Evolutionary conservation across 768 basidiomycete genomes (phyloP), one percentile per base, ranked within the genome.

Genomic region (Roridomyces roridus): DNA sequence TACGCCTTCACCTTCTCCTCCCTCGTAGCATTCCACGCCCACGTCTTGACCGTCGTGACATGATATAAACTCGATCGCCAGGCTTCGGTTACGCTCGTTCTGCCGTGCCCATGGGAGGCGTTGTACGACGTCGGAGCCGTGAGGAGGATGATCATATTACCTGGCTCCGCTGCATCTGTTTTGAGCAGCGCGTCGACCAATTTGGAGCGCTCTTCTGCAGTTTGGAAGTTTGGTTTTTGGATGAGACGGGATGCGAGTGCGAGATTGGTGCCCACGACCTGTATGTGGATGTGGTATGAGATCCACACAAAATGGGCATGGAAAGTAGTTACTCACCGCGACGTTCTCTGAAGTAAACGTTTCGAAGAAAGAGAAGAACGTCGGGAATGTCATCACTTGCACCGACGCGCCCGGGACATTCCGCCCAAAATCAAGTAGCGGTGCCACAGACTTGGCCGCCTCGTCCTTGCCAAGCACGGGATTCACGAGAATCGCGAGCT

Each of bases 241-340:
- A 84, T 72, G 29, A 82, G 70, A 6, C 80, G 77, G 6, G 81
- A 82, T 21, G 76, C 73, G 14, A 80, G 64, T 11, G 79, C 75
- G 28, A 79, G 65, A 49, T 68, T 79, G 18, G 68, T 63, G 7
- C 79, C 79, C 20, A 72, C 70, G n/a, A 67, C 63, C 80, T 82
- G 41, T 5, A 18, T 31, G 39, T n/a, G 10, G 39, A 40, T 46
- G 18, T 37, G 47, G n/a, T n/a, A n/a, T 21, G 57, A 49, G 18
- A 31, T 44, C 29, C 51, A 42, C 20, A 49, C n/a, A n/a, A n/a
- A n/a, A n/a, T 54, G 24, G 52, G 45, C 8, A 23, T 9, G 14
- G 37, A 56, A 25, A 59, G 28, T 14, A 25, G 42, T 15, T 15
- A 34, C 31, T 34, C 11, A 34, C 31, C 2, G 31, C 31, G 31